Base-by-base conservation (phyloP, 2,329 filamentous ascomycete species). In the Aspergillus sp. region DNA sequence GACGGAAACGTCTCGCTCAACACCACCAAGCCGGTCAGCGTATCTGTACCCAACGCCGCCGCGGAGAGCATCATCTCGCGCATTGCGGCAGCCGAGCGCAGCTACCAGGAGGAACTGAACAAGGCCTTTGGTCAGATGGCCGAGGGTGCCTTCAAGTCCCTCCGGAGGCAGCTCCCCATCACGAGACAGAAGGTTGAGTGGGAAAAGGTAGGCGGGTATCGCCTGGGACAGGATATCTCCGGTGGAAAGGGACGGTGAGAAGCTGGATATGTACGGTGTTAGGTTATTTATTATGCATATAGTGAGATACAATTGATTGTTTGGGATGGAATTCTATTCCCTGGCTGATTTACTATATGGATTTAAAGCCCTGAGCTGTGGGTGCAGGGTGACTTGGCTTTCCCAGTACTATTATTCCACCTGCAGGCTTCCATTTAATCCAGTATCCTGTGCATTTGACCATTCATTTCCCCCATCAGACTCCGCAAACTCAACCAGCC, bases 121-220 rank as follows among this genome's bases (percentile, higher is more conserved):
- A 86, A 86, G 72, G 92, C 92, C 15, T 98, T 99, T 74, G 87
- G 87, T 13, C 89, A 83, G 64, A 80, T 99, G 72, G 95, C 91
- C 70, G 95, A 99, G 79, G 93, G 93, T 9, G 91, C 92, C 1
- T 99, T 99, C 79, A 99, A 98, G 84, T 86, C 88, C 2, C 77
- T 99, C 73, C 86, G 95, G 71, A 86, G 95, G 77, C 95, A 98
- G 78, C 80, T 99, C 73, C 95, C 95, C 0, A 92, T 99, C 59
- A 99, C 95, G 61, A 87, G 95, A 71, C 95, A 99, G 81, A 97
- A 97, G 84, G 93, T 99, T 67, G 95, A 99, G 78, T 99, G 95
- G 95, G 93, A 99, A 76, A 97, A 96, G 82, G 91, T 99, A 65
- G 89, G 91, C 46, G 92, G 91, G 66, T 99, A 99, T 79, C 83